These are phyloP conservation scores for Alternaria longipes DNA, from an alignment of 2,329 filamentous ascomycete species.

Conservation along the genomic window DNA sequence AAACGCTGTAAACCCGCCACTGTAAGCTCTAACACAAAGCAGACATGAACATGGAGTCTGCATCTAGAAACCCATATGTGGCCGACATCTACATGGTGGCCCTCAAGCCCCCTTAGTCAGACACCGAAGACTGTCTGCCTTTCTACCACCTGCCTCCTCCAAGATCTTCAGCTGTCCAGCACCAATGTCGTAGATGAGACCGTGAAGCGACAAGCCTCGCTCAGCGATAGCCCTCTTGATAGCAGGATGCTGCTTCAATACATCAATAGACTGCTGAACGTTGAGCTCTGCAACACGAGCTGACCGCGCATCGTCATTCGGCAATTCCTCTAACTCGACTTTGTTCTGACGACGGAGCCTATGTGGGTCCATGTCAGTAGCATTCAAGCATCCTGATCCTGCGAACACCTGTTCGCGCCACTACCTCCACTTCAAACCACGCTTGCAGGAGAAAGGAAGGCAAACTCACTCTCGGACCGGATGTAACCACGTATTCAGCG, in stretches of 20 bases:
- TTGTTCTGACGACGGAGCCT: constrained; percentile 63
- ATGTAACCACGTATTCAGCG: constrained; percentile 68
- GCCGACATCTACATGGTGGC: background rate
- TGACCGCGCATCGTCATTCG: constrained; percentile 58
- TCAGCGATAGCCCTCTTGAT: constrained; percentile 76
- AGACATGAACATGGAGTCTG: background rate
- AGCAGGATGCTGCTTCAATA: constrained; percentile 72
- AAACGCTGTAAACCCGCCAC: background rate
- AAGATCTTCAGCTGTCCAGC: constrained; percentile 65
- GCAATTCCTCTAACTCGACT: constrained; percentile 58
- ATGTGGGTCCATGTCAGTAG: background rate
- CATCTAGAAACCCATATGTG: background rate
- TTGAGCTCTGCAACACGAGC: constrained; percentile 78
- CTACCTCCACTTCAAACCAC: background rate
- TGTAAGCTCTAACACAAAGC: background rate
- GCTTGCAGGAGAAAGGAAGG: background rate
- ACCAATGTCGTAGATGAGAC: constrained; percentile 75
- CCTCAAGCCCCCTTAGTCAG: background rate
- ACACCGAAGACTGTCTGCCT: constrained; percentile 20
- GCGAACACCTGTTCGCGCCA: background rate
- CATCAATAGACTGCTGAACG: constrained; percentile 72
- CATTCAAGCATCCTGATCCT: background rate
- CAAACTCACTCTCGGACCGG: constrained; percentile 58
- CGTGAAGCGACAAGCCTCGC: constrained; percentile 77
- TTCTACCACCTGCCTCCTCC: constrained; percentile 39